Evolutionary conservation across 179 eudicot genomes (phyloP).

Genomic region (Beta corolliflora): DNA sequence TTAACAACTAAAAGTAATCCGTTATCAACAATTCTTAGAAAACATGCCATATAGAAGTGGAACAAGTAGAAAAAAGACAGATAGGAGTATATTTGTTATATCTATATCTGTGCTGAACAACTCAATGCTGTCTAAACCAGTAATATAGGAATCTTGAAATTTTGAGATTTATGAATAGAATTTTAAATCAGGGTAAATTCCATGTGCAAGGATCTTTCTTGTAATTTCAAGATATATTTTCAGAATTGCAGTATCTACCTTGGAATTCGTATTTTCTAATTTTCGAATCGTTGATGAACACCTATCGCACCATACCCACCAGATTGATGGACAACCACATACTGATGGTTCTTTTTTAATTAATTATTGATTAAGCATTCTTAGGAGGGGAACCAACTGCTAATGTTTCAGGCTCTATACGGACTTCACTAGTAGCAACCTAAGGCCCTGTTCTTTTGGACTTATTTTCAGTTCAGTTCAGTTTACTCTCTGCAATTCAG

Average conservation of each 20-base stretch:
- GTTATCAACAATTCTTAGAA: too few species aligned
- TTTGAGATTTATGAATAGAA: not conserved
- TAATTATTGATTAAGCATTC: too few species aligned
- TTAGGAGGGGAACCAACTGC: too few species aligned
- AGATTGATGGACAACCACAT: not conserved
- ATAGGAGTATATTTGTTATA: not conserved
- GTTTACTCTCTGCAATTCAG: too few species aligned
- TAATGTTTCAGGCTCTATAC: not conserved
- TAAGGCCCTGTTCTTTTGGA: too few species aligned
- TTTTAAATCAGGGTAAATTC: not conserved
- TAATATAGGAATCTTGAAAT: not conserved
- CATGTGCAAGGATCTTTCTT: conserved; percentile 8
- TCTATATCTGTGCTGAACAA: not conserved
- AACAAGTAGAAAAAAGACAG: too few species aligned
- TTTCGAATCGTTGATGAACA: not conserved
- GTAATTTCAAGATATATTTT: not conserved
- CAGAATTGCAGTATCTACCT: not conserved
- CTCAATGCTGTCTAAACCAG: not conserved
- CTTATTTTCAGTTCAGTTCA: too few species aligned
- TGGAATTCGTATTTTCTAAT: conserved; percentile 1
- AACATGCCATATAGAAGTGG: too few species aligned
- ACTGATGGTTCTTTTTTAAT: too few species aligned
- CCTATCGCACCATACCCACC: not conserved
- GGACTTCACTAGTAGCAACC: not conserved
- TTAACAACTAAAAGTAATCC: not conserved